phyloP scores from a whole-genome alignment of 805 yeast genomes.

The Monosporozyma solicola region DNA sequence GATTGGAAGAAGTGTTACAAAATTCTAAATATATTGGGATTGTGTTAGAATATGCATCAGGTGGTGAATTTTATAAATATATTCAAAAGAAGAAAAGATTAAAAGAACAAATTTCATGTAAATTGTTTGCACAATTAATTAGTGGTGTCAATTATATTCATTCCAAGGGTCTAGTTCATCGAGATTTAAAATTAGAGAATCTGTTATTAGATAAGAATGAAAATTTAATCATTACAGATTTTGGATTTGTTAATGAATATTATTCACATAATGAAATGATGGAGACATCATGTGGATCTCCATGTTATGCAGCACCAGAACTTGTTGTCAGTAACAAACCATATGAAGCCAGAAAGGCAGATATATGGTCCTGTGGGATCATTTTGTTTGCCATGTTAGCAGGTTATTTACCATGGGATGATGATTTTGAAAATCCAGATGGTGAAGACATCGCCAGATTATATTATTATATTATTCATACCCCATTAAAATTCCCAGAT shows the following conservation, averaged over 20 bases:
- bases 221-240: conserved; percentile 80
- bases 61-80: conserved; percentile 94
- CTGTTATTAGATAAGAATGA: conserved; percentile 75
- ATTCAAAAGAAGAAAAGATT: conserved; percentile 77
- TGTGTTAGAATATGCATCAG: conserved; percentile 92
- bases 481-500: conserved; percentile 93
- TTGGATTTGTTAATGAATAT: conserved; percentile 89
- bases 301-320: conserved; percentile 98
- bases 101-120: conserved; percentile 79
- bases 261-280: conserved; percentile 56
- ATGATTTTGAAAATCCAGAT: conserved; percentile 93
- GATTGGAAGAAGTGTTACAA: conserved; percentile 85
- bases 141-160: conserved; percentile 94
- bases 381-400: conserved; percentile 95
- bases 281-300: conserved; percentile 95
- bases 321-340: conserved; percentile 80
- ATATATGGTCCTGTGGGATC: conserved; percentile 95
- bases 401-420: conserved; percentile 95
- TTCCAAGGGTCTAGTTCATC: conserved; percentile 79
- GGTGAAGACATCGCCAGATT: conserved; percentile 86
- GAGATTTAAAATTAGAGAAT: conserved; percentile 88
- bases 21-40: conserved; percentile 94
- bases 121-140: conserved; percentile 85
- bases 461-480: conserved; percentile 83
- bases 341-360: conserved; percentile 92